phyloP scores from a whole-genome alignment of 768 basidiomycete species.

The Sporobolomyces phaffii region DNA sequence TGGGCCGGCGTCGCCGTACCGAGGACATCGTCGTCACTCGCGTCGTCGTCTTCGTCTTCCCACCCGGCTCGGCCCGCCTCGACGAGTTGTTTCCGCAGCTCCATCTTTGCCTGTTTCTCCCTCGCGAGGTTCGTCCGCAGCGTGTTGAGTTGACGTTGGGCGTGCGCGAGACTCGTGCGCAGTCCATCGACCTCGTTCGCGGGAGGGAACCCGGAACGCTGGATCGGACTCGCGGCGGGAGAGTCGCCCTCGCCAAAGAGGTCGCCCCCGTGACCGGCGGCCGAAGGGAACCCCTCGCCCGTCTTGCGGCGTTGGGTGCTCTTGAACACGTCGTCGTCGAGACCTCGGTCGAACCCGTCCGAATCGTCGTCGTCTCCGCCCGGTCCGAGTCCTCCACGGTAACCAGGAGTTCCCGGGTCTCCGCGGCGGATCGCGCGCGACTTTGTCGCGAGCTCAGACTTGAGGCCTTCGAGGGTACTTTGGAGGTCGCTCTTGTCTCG shows the following conservation, averaged over 20 bases:
- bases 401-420: slow-evolving; percentile 20
- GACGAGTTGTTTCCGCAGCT: slow-evolving; percentile 57
- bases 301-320: slow-evolving; percentile 42
- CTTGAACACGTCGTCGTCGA: slow-evolving; percentile 48
- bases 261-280: slow-evolving; percentile 12
- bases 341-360: slow-evolving; percentile 20
- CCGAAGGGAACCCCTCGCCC: slow-evolving; percentile 38
- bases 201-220: slow-evolving; percentile 59
- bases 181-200: slow-evolving; percentile 64
- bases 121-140: slow-evolving; percentile 70
- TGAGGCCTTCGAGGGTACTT: slow-evolving; percentile 66
- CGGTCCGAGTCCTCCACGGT: slow-evolving; percentile 8
- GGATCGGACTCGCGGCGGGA: slow-evolving; percentile 46
- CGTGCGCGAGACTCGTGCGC: slow-evolving; percentile 73
- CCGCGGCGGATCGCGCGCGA: slow-evolving; percentile 52
- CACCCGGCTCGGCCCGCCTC: slow-evolving; percentile 49
- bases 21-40: background rate
- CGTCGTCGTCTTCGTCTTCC: slow-evolving; percentile 52
- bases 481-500: slow-evolving; percentile 91
- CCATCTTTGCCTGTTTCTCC: slow-evolving; percentile 75
- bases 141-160: slow-evolving; percentile 76
- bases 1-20: slow-evolving; percentile 36
- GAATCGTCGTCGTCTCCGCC: slow-evolving; percentile 12
- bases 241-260: slow-evolving; percentile 37
- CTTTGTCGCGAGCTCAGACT: slow-evolving; percentile 62